Conservation (phyloP, 1,284 basidiomycete genomes). For the Ustilago tritici region DNA sequence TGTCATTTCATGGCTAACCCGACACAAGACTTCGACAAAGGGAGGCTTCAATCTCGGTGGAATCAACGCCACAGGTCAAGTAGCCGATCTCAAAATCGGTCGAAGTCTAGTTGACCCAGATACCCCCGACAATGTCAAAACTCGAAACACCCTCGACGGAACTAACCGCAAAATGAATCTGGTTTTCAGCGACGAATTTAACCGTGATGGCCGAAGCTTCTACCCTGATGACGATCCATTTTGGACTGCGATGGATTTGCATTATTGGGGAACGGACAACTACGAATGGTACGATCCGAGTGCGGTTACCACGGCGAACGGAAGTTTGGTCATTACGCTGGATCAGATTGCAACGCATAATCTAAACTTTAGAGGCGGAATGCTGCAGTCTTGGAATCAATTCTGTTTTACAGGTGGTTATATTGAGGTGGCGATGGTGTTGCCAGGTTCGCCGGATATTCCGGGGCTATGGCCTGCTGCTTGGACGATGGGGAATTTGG, state of each 20-base stretch:
- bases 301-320: slow-evolving; percentile 58
- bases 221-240: slow-evolving; percentile 70
- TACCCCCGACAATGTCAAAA: slow-evolving; percentile 47
- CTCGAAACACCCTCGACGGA: slow-evolving; percentile 33
- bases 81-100: slow-evolving; percentile 38
- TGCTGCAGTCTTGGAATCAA: slow-evolving; percentile 68
- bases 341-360: slow-evolving; percentile 69
- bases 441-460: slow-evolving; percentile 56
- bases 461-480: slow-evolving; percentile 63
- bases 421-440: slow-evolving; percentile 64
- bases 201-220: slow-evolving; percentile 59
- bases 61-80: slow-evolving; percentile 47
- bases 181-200: slow-evolving; percentile 68
- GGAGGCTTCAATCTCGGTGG: slow-evolving; percentile 51
- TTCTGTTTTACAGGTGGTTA: slow-evolving; percentile 68
- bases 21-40: slow-evolving; percentile 17
- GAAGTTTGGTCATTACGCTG: slow-evolving; percentile 55
- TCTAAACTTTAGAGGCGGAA: slow-evolving; percentile 63
- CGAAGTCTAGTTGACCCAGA: slow-evolving; percentile 57
- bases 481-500: slow-evolving; percentile 73
- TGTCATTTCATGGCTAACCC: slow-evolving; percentile 35
- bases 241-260: slow-evolving; percentile 65
- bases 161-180: slow-evolving; percentile 47
- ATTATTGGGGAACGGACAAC: slow-evolving; percentile 59
- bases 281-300: slow-evolving; percentile 66